phyloP scores from a whole-genome alignment of 2,329 filamentous ascomycete species.

The Arthrobotrys pseudoclavata region DNA sequence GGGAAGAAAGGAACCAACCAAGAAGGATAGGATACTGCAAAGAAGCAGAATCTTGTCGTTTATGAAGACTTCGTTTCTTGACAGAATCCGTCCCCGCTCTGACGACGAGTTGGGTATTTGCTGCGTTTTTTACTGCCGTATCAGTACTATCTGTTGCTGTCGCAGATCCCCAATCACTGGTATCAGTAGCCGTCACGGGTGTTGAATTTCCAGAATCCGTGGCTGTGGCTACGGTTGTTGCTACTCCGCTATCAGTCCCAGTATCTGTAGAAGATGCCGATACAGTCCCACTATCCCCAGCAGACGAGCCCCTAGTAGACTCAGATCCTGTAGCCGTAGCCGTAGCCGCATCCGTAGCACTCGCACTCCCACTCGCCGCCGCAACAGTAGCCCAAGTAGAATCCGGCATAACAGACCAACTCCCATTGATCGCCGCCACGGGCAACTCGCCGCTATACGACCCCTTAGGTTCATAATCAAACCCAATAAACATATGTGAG shows the following conservation, averaged over 20 bases:
- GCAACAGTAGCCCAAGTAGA: constrained; percentile 27
- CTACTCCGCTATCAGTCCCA: neutral
- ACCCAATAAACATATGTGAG: constrained; percentile 53
- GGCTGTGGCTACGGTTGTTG: neutral
- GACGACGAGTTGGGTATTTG: neutral
- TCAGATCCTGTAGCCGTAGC: neutral
- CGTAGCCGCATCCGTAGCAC: constrained; percentile 5
- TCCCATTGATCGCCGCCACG: constrained; percentile 48
- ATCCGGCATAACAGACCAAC: constrained; percentile 57
- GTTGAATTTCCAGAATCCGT: neutral
- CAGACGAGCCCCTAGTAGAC: neutral
- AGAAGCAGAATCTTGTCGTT: constrained; percentile 7
- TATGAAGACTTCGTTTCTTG: neutral
- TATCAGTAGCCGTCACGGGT: neutral
- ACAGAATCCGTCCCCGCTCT: neutral
- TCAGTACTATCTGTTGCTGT: constrained; percentile 1
- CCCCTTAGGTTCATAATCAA: constrained; percentile 40
- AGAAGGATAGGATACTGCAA: constrained; percentile 33
- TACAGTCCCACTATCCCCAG: neutral
- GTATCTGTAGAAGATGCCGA: neutral
- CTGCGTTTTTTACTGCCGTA: neutral
- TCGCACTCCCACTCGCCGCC: neutral
- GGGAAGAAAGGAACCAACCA: constrained; percentile 4
- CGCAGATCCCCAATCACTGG: neutral
- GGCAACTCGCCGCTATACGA: constrained; percentile 31